Evolutionary conservation across 441 rosid genomes (phyloP).

Genomic region (Geranium incanum): DNA sequence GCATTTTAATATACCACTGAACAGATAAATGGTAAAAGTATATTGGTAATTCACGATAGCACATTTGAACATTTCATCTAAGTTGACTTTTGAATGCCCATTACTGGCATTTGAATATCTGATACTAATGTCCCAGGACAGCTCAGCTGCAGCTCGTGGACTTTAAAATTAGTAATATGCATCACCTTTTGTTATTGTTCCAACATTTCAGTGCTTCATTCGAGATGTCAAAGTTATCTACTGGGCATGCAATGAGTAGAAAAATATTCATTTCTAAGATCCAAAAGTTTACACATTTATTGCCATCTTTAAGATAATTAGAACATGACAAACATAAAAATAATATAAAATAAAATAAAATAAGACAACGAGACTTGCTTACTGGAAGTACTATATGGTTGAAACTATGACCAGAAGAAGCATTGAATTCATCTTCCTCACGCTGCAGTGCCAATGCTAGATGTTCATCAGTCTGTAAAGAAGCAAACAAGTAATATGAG

Average conservation of each 20-base stretch:
- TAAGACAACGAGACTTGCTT: conserved; percentile 21
- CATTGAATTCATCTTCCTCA: conserved; percentile 38
- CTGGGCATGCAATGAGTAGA: background rate
- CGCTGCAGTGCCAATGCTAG: conserved; percentile 54
- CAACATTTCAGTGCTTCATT: background rate
- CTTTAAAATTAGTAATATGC: no score
- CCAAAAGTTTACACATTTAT: conserved; percentile 7
- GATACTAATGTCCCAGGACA: background rate
- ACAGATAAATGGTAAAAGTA: background rate
- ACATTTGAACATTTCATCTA: background rate
- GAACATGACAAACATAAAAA: conserved; percentile 8
- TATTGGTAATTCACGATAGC: background rate
- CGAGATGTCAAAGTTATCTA: background rate
- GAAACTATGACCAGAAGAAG: conserved; percentile 29
- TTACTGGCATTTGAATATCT: background rate
- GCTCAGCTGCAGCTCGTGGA: no score
- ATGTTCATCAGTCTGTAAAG: conserved; percentile 52
- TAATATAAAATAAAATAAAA: no score
- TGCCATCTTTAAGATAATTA: background rate
- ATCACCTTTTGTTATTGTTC: background rate
- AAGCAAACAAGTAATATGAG: conserved; percentile 16
- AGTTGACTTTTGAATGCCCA: background rate
- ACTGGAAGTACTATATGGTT: conserved; percentile 30
- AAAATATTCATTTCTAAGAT: background rate
- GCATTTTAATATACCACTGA: background rate